phyloP scores from a whole-genome alignment of 192 early-diverging fungal genomes.

The Podila minutissima region DNA sequence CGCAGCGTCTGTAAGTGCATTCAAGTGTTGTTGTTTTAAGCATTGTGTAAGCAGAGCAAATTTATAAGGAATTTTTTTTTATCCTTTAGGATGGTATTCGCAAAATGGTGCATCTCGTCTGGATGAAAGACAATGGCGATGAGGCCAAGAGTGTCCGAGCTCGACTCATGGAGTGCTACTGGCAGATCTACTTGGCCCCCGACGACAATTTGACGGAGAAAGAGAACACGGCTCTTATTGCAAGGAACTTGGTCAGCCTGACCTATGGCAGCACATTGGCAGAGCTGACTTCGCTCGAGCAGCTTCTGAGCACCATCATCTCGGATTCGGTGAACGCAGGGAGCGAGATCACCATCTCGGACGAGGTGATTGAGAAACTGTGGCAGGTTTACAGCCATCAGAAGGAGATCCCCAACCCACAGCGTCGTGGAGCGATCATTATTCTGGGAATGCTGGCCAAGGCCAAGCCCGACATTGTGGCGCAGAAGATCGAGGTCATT shows the following conservation, averaged over 20 bases:
- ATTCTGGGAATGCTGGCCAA: constrained; percentile 95
- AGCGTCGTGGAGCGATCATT: constrained; percentile 91
- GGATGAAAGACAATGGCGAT: constrained; percentile 76
- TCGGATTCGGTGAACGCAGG: constrained; percentile 52
- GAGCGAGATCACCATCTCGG: constrained; percentile 63
- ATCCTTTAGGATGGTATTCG: constrained; percentile 78
- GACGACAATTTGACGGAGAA: constrained; percentile 60
- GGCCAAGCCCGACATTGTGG: constrained; percentile 81
- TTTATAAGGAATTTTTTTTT: not conserved
- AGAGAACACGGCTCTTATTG: constrained; percentile 73
- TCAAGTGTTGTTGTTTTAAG: too few species aligned
- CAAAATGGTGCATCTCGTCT: constrained; percentile 97
- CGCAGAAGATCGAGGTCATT: constrained; percentile 87
- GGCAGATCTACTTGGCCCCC: constrained; percentile 79
- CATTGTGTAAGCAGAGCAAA: too few species aligned
- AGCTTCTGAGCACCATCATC: constrained; percentile 85
- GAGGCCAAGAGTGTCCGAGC: constrained; percentile 77
- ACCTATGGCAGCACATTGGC: constrained; percentile 89
- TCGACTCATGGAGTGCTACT: constrained; percentile 82
- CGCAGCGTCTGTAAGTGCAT: constrained; percentile 67
- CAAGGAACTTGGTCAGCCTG: constrained; percentile 78
- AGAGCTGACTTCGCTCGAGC: constrained; percentile 95
- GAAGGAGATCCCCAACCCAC: constrained; percentile 70
- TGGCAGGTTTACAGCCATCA: constrained; percentile 83
- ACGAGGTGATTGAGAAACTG: constrained; percentile 77